These are phyloP conservation scores for Melanogaster broomeanus DNA, from an alignment of 768 basidiomycete species.

Conservation along the genomic window DNA sequence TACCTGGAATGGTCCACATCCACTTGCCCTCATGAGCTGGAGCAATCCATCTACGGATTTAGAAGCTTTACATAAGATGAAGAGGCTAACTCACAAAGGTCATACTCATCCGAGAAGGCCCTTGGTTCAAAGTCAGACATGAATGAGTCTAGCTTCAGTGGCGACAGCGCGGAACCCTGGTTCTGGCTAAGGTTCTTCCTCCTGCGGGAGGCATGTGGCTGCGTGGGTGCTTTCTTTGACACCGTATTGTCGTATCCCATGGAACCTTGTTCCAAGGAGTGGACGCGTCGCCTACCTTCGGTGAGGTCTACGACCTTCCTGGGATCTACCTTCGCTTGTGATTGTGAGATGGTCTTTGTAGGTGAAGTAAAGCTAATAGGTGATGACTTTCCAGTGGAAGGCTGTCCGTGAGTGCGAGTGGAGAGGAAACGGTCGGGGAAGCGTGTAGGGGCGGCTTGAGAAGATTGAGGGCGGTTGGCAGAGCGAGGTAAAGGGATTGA, in stretches of 20 bases:
- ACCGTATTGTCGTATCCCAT: constrained; percentile 9
- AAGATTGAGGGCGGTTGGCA: constrained; percentile 1
- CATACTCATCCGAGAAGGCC: constrained; percentile 74
- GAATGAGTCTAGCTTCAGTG: constrained; percentile 27
- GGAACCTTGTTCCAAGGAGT: constrained; percentile 21
- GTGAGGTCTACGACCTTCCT: constrained; percentile 4
- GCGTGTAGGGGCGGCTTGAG: constrained; percentile 31
- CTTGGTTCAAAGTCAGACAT: constrained; percentile 39
- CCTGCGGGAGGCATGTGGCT: constrained; percentile 18
- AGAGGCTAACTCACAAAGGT: constrained; percentile 57
- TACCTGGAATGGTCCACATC: constrained; percentile 4
- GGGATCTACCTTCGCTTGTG: constrained; percentile 13
- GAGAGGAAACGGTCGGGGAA: constrained; percentile 35
- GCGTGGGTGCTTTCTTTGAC: constrained; percentile 16
- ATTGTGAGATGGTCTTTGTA: constrained; percentile 7
- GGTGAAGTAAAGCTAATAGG: constrained; percentile 24
- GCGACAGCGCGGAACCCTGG: constrained; percentile 15
- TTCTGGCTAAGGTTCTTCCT: constrained; percentile 18
- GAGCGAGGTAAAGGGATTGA: constrained; percentile 15
- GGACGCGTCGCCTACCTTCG: constrained; percentile 21
- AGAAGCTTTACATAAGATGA: constrained; percentile 6
- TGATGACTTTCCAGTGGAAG: constrained; percentile 36
- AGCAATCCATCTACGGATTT: constrained; percentile 7
- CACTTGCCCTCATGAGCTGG: constrained; percentile 74
- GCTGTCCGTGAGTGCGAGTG: constrained; percentile 23